Evolutionary conservation across 306 rosid genomes (phyloP).

Genomic region (Fagus crenata): DNA sequence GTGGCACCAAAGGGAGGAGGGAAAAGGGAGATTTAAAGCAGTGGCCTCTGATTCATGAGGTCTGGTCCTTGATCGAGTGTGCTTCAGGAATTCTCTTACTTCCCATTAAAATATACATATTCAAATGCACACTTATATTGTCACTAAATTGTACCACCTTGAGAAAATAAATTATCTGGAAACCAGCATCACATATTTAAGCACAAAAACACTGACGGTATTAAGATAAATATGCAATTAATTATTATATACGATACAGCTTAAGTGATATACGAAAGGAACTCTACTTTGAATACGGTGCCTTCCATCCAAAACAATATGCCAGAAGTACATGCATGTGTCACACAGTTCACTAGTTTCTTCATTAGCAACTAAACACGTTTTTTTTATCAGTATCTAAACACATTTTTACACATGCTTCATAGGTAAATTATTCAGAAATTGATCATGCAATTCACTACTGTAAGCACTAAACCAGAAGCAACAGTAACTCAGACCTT

Average conservation of each 20-base stretch:
- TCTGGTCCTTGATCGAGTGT: background rate
- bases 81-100: background rate
- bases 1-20: background rate
- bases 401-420: slow-evolving; percentile 12
- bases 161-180: background rate
- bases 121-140: background rate
- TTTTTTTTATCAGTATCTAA: slow-evolving; percentile 13
- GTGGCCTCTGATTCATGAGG: background rate
- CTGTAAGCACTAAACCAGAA: slow-evolving; percentile 15
- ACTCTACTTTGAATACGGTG: slow-evolving; percentile 1
- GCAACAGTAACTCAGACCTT: slow-evolving; percentile 59
- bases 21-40: background rate
- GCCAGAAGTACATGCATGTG: slow-evolving; percentile 12
- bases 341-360: slow-evolving; percentile 25
- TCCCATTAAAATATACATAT: background rate
- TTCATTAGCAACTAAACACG: slow-evolving; percentile 15
- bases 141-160: background rate
- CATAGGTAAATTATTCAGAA: slow-evolving; percentile 24
- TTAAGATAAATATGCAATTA: background rate
- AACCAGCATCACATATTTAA: background rate
- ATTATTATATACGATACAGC: background rate
- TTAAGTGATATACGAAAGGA: background rate
- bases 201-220: background rate
- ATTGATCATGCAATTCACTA: background rate
- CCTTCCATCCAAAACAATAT: slow-evolving; percentile 19